These are phyloP conservation scores for Russula compacta DNA, from an alignment of 768 basidiomycete species.

Conservation along the genomic window DNA sequence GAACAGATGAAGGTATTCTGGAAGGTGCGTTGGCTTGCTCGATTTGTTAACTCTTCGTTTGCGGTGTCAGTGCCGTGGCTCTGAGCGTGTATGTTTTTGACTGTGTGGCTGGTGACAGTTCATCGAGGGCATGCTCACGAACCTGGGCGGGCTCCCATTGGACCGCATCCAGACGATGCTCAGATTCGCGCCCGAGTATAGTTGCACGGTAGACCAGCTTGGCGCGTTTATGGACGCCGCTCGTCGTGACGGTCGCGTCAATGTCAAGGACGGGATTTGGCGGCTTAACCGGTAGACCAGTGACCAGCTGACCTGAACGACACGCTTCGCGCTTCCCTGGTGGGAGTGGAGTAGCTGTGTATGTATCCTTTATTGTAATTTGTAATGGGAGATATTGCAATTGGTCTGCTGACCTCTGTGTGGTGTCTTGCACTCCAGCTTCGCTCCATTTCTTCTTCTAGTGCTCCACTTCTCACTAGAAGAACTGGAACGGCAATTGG, in stretches of 20 bases:
- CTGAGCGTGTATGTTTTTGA: no score
- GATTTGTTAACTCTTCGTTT: no score
- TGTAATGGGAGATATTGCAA: no score
- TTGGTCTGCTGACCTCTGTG: no score
- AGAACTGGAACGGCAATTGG: no score
- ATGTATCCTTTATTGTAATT: no score
- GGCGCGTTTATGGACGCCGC: conserved; percentile 74
- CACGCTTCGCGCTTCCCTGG: background rate
- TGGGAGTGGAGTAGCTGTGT: no score
- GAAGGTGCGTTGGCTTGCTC: conserved; percentile 47
- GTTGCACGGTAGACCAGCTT: conserved; percentile 72
- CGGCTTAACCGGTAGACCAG: conserved; percentile 33
- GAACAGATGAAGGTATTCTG: conserved; percentile 85
- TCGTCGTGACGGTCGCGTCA: conserved; percentile 65
- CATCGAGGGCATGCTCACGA: conserved; percentile 88
- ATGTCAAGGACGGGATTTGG: conserved; percentile 64
- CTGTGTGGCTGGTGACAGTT: conserved; percentile 34
- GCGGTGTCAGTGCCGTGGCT: background rate
- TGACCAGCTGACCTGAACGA: no score
- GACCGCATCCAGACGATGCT: conserved; percentile 88
- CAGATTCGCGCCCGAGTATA: conserved; percentile 74
- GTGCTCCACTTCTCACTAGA: no score
- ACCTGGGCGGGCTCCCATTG: conserved; percentile 63
- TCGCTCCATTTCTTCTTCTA: no score
- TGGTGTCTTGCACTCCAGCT: no score